Evolutionary conservation across 75 land plant species (phyloP).

Genomic region (Selaginella moellendorffii): DNA sequence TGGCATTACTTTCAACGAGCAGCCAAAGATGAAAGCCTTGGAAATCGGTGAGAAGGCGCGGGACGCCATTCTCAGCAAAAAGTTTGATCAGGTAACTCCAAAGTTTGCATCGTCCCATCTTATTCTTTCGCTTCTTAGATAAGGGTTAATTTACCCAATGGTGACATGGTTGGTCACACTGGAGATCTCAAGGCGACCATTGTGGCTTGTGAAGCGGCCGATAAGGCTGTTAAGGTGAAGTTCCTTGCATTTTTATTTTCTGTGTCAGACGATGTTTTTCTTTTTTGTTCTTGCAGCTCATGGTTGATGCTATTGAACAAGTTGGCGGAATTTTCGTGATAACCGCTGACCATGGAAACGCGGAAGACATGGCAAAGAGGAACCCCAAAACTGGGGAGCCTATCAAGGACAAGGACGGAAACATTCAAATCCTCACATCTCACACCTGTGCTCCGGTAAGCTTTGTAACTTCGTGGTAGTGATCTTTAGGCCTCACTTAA

Average conservation of each 20-base stretch:
- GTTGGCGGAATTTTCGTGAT: slow-evolving; percentile 89
- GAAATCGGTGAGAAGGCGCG: slow-evolving; percentile 86
- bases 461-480: too few relatives aligned
- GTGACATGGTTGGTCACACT: slow-evolving; percentile 99
- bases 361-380: slow-evolving; percentile 98
- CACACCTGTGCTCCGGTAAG: slow-evolving; percentile 84
- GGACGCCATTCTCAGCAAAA: slow-evolving; percentile 84
- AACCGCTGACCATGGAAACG: slow-evolving; percentile 98
- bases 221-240: slow-evolving; percentile 89
- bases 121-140: slow-evolving; percentile 28
- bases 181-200: slow-evolving; percentile 92
- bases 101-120: neutral
- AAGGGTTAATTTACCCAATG: slow-evolving; percentile 88
- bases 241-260: neutral
- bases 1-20: slow-evolving; percentile 82
- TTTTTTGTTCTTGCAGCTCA: slow-evolving; percentile 39
- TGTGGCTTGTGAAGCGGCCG: slow-evolving; percentile 85
- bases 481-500: neutral
- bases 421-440: slow-evolving; percentile 82
- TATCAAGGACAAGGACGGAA: slow-evolving; percentile 52
- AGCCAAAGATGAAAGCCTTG: slow-evolving; percentile 93
- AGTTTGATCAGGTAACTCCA: slow-evolving; percentile 60
- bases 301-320: slow-evolving; percentile 83
- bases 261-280: neutral
- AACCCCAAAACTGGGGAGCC: slow-evolving; percentile 67